Evolutionary conservation across 495 filamentous ascomycete genomes (phyloP).

Genomic region (Cetradonia linearis): DNA sequence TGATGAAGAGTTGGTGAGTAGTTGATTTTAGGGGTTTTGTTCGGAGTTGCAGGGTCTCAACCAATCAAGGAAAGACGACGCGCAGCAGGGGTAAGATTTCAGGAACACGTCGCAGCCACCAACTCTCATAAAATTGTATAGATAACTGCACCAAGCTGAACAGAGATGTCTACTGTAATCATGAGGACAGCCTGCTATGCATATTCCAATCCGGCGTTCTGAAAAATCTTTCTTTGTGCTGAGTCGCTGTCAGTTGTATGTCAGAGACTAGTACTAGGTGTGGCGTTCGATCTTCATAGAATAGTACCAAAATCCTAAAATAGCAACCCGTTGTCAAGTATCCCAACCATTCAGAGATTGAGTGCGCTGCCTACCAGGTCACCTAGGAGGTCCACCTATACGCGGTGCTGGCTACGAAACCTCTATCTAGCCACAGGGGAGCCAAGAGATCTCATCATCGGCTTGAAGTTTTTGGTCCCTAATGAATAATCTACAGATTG

Average conservation of each 20-base stretch:
- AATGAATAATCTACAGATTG: too few species aligned
- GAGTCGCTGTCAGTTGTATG: background rate
- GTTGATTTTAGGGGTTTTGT: background rate
- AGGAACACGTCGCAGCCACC: background rate
- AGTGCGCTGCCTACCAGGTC: too few species aligned
- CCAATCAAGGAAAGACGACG: background rate
- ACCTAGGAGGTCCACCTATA: too few species aligned
- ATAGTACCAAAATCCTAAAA: conserved; percentile 2
- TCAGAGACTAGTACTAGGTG: background rate
- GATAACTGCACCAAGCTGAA: background rate
- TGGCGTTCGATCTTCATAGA: background rate
- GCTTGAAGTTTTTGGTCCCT: too few species aligned
- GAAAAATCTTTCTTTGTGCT: conserved; percentile 7
- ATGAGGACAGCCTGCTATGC: background rate
- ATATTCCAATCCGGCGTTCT: background rate
- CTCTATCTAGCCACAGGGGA: too few species aligned
- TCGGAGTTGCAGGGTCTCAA: conserved; percentile 4
- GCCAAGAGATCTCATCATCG: too few species aligned
- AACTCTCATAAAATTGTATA: background rate
- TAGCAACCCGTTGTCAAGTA: conserved; percentile 3
- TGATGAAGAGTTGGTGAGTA: background rate
- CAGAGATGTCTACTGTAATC: background rate
- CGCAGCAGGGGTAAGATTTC: background rate
- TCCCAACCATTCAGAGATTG: background rate
- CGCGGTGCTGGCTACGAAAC: too few species aligned